phyloP scores from a whole-genome alignment of 192 early-diverging fungal genomes.

The Chytriomyces sp. region DNA sequence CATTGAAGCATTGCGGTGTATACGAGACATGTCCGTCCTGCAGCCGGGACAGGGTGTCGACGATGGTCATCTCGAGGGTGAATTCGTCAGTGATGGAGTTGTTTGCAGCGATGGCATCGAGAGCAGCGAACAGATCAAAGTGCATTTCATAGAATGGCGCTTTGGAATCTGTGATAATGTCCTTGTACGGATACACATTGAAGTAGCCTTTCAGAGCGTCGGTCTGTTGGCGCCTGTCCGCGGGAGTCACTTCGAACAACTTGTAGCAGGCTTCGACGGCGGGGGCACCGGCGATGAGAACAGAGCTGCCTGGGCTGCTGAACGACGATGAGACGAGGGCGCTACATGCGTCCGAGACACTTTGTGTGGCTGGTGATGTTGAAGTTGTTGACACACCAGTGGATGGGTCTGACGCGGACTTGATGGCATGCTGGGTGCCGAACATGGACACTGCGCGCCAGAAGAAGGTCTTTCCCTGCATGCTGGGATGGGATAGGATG shows the following conservation, averaged over 20 bases:
- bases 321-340: not conserved
- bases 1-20: not conserved
- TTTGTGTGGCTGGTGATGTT: not conserved
- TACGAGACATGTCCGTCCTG: constrained; percentile 18
- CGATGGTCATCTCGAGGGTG: not conserved
- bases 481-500: too few species aligned
- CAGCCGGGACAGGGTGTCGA: not conserved
- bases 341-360: not conserved
- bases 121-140: not conserved
- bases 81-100: constrained; percentile 2
- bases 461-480: not conserved
- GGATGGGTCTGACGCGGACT: not conserved
- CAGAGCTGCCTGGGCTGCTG: not conserved
- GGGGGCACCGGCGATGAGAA: not conserved
- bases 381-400: not conserved
- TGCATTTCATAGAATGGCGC: constrained; percentile 16
- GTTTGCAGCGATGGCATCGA: constrained; percentile 16
- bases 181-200: constrained; percentile 3
- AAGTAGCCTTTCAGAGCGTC: constrained; percentile 4
- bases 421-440: not conserved
- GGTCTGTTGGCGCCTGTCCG: not conserved
- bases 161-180: not conserved
- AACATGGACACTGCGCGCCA: not conserved
- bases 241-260: not conserved
- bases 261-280: not conserved